Conservation (phyloP, 225 moss, liverwort and hornwort species). For the Ulota crispa region DNA sequence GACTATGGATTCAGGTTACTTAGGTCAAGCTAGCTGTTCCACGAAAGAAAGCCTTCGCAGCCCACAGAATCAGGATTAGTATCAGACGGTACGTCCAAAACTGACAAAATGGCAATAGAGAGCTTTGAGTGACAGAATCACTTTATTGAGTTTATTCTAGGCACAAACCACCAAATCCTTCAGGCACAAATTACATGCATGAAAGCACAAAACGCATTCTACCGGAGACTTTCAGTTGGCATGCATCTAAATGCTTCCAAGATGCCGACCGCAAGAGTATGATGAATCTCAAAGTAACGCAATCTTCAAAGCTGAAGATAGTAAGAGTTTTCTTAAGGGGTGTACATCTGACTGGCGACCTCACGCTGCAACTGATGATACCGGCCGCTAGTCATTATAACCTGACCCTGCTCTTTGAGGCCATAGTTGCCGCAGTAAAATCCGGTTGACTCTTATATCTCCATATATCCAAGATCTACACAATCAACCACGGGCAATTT, state of each 20-base stretch:
- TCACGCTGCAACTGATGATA: conserved; percentile 11
- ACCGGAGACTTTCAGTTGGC: conserved; percentile 7
- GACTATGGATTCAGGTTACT: neutral
- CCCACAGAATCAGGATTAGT: neutral
- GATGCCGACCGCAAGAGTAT: conserved; percentile 10
- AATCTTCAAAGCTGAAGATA: conserved; percentile 5
- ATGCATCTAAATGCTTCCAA: conserved; percentile 10
- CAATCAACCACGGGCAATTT: conserved; percentile 4
- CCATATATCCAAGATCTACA: conserved; percentile 16
- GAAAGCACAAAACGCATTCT: conserved; percentile 12
- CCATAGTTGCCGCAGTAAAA: conserved; percentile 18
- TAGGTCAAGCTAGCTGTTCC: neutral
- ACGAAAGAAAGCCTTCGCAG: neutral
- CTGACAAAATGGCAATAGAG: neutral
- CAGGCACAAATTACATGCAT: conserved; percentile 23
- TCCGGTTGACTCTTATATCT: neutral
- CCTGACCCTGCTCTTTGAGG: conserved; percentile 23
- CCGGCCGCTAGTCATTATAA: conserved; percentile 17
- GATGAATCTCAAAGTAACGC: neutral
- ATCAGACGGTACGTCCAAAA: neutral
- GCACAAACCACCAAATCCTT: conserved; percentile 13
- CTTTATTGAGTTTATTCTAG: conserved; percentile 23
- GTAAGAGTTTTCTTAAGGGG: neutral
- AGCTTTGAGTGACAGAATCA: neutral
- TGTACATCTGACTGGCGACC: conserved; percentile 16